Conservation (phyloP, 1,139 yeast species). For the Pneumocystis jirovecii region DNA sequence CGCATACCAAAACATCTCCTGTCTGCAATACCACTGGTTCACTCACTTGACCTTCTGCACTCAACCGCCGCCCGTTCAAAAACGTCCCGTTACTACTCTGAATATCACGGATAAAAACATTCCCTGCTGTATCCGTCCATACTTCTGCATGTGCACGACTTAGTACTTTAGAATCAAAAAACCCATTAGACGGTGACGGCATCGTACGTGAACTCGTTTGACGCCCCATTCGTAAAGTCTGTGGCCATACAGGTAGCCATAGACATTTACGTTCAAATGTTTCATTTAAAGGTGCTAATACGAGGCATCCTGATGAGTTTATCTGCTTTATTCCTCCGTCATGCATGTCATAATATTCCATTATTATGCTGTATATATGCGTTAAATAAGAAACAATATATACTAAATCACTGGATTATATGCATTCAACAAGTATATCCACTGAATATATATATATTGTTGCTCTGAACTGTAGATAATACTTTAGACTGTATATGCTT, state of each 20-base stretch:
- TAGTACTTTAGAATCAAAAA: constrained; percentile 82
- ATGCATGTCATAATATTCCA: no score
- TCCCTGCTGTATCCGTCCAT: constrained; percentile 56
- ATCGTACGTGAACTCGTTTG: constrained; percentile 61
- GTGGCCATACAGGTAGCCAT: constrained; percentile 68
- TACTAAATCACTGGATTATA: no score
- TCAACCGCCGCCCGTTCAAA: constrained; percentile 58
- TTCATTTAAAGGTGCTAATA: constrained; percentile 46
- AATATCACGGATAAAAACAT: constrained; percentile 65
- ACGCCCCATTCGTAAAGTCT: constrained; percentile 73
- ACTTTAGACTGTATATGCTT: no score
- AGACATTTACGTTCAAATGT: constrained; percentile 71
- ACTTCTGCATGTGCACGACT: constrained; percentile 89
- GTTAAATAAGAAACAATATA: not conserved
- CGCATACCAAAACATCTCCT: constrained; percentile 83
- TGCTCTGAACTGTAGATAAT: no score
- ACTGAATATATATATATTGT: no score
- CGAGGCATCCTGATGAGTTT: constrained; percentile 14
- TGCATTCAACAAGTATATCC: no score
- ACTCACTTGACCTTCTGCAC: constrained; percentile 37
- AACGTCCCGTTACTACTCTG: constrained; percentile 92
- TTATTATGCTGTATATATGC: no score
- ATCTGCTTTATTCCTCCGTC: no score
- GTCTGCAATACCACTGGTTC: constrained; percentile 48
- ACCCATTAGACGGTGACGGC: constrained; percentile 75